Base-by-base conservation (phyloP, 78 protist genomes). In the Dictyostelium capitatum region DNA sequence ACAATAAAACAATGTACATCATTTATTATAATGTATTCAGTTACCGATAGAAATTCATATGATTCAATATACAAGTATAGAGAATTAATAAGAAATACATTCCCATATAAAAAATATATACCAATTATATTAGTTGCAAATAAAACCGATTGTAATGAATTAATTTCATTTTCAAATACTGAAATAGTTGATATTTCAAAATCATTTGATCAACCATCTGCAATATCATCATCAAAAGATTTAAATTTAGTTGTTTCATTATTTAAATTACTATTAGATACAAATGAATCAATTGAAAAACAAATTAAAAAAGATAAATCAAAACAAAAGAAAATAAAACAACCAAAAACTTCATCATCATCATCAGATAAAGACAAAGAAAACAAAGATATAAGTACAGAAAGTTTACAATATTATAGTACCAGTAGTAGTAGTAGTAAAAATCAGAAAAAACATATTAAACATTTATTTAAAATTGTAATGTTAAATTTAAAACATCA, bases 101-200 rank as follows among this genome's bases (percentile, higher is more conserved):
- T 30, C 12, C 73, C 37, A 25, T 28, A 14, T 30, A 59, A 59
- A 23, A 30, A 59, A n/a, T 23, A 59, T 59, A 59, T 30, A 30
- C 47, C 73, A 14, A 65, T 65, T 3, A 65, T 65, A 30, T 14
- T 65, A 65, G 25, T 28, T 65, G 73, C 73, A 3, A 65, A 65
- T 65, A 65, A 65, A 65, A 65, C 25, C 1, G 73, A 65, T 65
- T 30, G 11, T n/a, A 59, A 23, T 23, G 10, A 8, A 9, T 11
- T 23, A 23, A 23, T 30, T 9, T 30, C n/a, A 59, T 59, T 59
- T 59, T 59, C 69, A 20, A 25, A 59, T 9, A 59, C n/a, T 23
- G 69, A 59, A 59, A 59, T 59, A 0, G 25, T 59, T 59, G 69
- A 59, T 59, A 59, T 59, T 59, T 59, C 69, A 59, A 59, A 59